Conservation (phyloP, 2,329 filamentous ascomycete species). For the Fusarium poae region DNA sequence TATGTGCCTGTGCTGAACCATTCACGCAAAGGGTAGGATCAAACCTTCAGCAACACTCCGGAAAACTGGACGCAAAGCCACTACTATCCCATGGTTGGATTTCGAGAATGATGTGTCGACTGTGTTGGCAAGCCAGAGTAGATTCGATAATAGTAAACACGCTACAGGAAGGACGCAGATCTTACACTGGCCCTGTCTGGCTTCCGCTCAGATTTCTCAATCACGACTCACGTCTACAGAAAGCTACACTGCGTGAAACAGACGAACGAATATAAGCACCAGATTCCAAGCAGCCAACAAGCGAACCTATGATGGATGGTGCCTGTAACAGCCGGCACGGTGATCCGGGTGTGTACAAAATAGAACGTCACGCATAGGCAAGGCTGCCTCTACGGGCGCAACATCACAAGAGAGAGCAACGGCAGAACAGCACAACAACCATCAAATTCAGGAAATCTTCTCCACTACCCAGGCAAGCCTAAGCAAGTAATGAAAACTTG, state of each 20-base stretch:
- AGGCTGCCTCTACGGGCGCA: background rate
- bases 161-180: too few relatives aligned
- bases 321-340: too few relatives aligned
- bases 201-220: background rate
- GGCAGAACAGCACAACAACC: too few relatives aligned
- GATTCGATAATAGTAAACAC: too few relatives aligned
- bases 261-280: background rate
- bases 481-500: constrained; percentile 54
- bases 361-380: background rate
- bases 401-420: background rate
- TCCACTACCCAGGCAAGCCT: constrained; percentile 52
- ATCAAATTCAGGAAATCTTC: constrained; percentile 44
- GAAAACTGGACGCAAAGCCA: background rate
- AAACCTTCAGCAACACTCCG: background rate
- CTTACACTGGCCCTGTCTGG: background rate
- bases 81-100: too few relatives aligned
- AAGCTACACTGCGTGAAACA: constrained; percentile 67
- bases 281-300: background rate
- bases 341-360: background rate
- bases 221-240: background rate
- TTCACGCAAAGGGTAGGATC: background rate
- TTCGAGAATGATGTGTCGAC: background rate
- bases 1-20: background rate
- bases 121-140: too few relatives aligned
- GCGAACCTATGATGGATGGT: too few relatives aligned